Conservation (phyloP, 2,329 filamentous ascomycete species). For the Periconia sp. region DNA sequence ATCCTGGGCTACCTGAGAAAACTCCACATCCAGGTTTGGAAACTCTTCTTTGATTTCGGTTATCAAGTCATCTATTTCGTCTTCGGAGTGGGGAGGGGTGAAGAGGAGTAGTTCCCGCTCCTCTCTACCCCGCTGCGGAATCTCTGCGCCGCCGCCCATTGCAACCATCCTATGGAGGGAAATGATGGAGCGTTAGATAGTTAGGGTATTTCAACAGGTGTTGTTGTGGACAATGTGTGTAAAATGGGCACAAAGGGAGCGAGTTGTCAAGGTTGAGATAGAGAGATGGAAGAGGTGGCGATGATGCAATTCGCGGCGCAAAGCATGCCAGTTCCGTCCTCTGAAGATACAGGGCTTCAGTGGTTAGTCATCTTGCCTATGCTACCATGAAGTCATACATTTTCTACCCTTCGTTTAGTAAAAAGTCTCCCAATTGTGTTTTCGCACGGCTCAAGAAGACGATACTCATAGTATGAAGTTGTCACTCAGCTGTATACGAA, state of each 20-base stretch:
- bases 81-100: conserved; percentile 44
- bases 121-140: conserved; percentile 36
- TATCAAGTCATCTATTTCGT: conserved; percentile 20
- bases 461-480: not conserved
- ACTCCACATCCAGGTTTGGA: conserved; percentile 33
- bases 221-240: not conserved
- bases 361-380: not conserved
- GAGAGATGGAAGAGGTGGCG: not conserved
- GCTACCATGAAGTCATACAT: not conserved
- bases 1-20: conserved; percentile 34
- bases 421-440: not conserved
- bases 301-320: not conserved
- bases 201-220: too few species aligned
- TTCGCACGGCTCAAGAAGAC: not conserved
- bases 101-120: conserved; percentile 43
- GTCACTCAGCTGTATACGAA: not conserved
- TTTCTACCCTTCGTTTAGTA: not conserved
- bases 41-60: conserved; percentile 31
- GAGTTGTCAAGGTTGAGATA: too few species aligned
- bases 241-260: too few species aligned
- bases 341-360: not conserved
- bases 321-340: not conserved
- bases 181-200: not conserved
- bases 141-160: conserved; percentile 50
- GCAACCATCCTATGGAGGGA: conserved; percentile 21